These are phyloP conservation scores for Eimeria falciformis DNA, from an alignment of 169 alveolate genomes.

Conservation along the genomic window DNA sequence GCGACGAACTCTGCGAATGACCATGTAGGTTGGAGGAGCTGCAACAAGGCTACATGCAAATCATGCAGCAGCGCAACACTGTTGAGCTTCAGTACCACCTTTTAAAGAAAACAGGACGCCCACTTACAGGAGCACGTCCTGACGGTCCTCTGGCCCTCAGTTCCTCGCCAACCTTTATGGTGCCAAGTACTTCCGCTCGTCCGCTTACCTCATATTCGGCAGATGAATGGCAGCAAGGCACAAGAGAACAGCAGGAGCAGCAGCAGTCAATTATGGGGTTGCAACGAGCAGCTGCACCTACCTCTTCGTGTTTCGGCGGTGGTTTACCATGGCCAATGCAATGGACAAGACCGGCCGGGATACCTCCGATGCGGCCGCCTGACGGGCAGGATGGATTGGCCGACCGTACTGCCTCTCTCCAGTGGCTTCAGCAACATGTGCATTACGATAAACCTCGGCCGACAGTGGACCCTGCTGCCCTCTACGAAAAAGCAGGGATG, in stretches of 20 bases:
- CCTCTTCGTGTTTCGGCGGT: background rate
- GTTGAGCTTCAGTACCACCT: slow-evolving; percentile 76
- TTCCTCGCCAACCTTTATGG: slow-evolving; percentile 66
- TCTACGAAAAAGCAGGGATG: slow-evolving; percentile 70
- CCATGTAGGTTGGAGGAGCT: slow-evolving; percentile 68
- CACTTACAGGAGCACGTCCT: slow-evolving; percentile 51
- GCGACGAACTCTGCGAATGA: no score
- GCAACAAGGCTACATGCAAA: slow-evolving; percentile 72
- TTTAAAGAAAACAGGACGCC: slow-evolving; percentile 64
- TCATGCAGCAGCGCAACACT: slow-evolving; percentile 62
- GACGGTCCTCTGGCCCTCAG: slow-evolving; percentile 4
- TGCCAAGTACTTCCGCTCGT: slow-evolving; percentile 64
- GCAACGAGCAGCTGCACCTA: slow-evolving; percentile 2
- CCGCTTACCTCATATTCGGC: slow-evolving; percentile 29
- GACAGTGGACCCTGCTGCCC: slow-evolving; percentile 71
- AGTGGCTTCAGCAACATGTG: slow-evolving; percentile 47
- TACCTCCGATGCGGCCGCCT: slow-evolving; percentile 5
- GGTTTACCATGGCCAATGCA: background rate
- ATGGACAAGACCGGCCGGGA: background rate
- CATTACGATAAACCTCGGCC: slow-evolving; percentile 59
- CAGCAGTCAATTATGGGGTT: slow-evolving; percentile 47
- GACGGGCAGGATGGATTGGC: slow-evolving; percentile 4
- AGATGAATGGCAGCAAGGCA: slow-evolving; percentile 55
- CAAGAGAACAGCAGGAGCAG: slow-evolving; percentile 55
- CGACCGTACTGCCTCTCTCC: slow-evolving; percentile 24